phyloP scores from a whole-genome alignment of 257 asterid species.

The Fraxinus americana region DNA sequence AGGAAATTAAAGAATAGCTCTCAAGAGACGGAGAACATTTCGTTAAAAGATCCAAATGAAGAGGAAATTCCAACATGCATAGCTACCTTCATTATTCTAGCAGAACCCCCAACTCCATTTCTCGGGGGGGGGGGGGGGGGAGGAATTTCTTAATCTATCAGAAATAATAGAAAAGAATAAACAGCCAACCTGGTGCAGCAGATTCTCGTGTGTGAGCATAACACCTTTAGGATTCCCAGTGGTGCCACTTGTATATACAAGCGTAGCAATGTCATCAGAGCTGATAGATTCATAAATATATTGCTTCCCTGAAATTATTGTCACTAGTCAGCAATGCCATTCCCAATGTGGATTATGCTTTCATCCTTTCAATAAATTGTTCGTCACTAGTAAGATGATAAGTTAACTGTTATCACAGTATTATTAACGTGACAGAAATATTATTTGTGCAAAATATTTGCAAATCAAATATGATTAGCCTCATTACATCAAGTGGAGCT shows the following conservation, averaged over 20 bases:
- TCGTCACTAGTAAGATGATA: background rate
- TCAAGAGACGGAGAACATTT: background rate
- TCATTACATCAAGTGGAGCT: background rate
- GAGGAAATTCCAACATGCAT: background rate
- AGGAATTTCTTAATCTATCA: background rate
- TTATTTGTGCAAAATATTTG: background rate
- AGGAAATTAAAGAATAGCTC: background rate
- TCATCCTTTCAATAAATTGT: background rate
- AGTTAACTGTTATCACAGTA: conserved; percentile 8
- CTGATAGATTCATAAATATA: conserved; percentile 60
- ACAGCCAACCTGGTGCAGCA: conserved; percentile 79
- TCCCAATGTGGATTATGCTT: conserved; percentile 9
- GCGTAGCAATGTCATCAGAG: conserved; percentile 81
- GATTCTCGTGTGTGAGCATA: conserved; percentile 89
- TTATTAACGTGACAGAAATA: background rate
- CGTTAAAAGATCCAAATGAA: background rate
- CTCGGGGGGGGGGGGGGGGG: too few relatives aligned
- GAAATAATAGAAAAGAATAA: conserved; percentile 17
- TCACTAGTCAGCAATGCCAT: conserved; percentile 25
- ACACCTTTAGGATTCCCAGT: conserved; percentile 97
- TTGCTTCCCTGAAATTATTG: conserved; percentile 49
- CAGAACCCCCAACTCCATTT: background rate
- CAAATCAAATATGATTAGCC: conserved; percentile 18
- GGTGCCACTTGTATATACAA: conserved; percentile 92
- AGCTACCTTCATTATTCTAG: background rate